Base-by-base conservation (phyloP, 805 yeast species). In the Candida pini region DNA sequence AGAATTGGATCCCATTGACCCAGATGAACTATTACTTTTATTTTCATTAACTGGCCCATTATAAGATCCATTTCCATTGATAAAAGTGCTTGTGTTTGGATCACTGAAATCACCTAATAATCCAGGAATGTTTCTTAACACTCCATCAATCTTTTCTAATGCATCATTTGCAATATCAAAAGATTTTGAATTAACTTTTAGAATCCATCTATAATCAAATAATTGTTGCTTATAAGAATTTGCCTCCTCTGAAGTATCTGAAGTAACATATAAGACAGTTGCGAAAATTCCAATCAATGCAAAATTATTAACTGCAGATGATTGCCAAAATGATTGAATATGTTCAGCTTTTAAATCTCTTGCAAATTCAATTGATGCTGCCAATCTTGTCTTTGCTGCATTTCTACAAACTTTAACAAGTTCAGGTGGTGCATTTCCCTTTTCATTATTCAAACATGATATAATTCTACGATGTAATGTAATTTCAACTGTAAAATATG, bases 241-340 rank as follows among this genome's bases (percentile, higher is more conserved):
- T 0, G 81, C 71, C 49, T 87, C 96, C 35, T 78, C 85, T 13
- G 69, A 57, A 0, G 71, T 49, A 7, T 68, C 56, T 2, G 92
- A 64, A 0, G 96, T 82, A 12, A 81, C 79, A 48, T 72, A 84
- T 35, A 89, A 60, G 9, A 89, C 64, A 0, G 94, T 80, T 0
- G 96, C 95, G 67, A 89, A 89, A 0, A 90, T 76, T 2, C 96
- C 96, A 26, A 88, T 85, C 24, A 85, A 60, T 6, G 95, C 77
- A 43, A 89, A 76, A 50, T 85, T 86, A 10, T 82, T 70, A 0
- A 92, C 69, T 0, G 95, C 74, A 2, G 88, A 76, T 2, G 88
- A 75, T 58, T 85, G 92, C 96, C 96, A 89, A 56, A 87, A 88
- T 9, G 95, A 76, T 53, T 80, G 89, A 31, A 86, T 69, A 51